Conservation (phyloP, 345 rosid genomes). For the Euphorbia peplus region DNA sequence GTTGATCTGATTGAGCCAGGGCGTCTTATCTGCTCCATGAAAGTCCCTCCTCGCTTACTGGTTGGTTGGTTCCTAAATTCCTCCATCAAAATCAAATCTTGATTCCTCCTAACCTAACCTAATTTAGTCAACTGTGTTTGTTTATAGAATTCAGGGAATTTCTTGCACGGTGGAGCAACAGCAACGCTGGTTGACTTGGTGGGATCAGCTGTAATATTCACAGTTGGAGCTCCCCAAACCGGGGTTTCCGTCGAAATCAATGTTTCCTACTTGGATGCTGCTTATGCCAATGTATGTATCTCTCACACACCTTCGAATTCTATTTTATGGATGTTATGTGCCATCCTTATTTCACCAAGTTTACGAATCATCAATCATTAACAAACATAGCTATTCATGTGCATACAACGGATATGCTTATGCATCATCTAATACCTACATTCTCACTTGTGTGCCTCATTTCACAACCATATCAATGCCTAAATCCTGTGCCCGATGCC, state of each 20-base stretch:
- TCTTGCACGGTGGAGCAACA: conserved; percentile 96
- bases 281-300: conserved; percentile 55
- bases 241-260: conserved; percentile 92
- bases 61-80: conserved; percentile 24
- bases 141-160: conserved; percentile 76
- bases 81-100: too few relatives aligned
- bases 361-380: too few relatives aligned
- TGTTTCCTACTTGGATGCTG: conserved; percentile 84
- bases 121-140: background rate
- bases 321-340: background rate
- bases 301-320: background rate
- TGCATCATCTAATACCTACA: too few relatives aligned
- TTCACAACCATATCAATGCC: too few relatives aligned
- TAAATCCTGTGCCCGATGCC: too few relatives aligned
- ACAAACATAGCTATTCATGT: too few relatives aligned
- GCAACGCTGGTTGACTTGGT: conserved; percentile 82
- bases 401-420: too few relatives aligned
- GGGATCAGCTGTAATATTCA: conserved; percentile 69
- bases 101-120: too few relatives aligned
- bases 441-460: too few relatives aligned
- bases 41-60: conserved; percentile 71
- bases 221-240: conserved; percentile 39
- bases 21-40: conserved; percentile 74
- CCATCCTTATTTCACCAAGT: background rate
- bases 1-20: conserved; percentile 67